Base-by-base conservation (phyloP, 257 asterid species). In the Solanum etuberosum region DNA sequence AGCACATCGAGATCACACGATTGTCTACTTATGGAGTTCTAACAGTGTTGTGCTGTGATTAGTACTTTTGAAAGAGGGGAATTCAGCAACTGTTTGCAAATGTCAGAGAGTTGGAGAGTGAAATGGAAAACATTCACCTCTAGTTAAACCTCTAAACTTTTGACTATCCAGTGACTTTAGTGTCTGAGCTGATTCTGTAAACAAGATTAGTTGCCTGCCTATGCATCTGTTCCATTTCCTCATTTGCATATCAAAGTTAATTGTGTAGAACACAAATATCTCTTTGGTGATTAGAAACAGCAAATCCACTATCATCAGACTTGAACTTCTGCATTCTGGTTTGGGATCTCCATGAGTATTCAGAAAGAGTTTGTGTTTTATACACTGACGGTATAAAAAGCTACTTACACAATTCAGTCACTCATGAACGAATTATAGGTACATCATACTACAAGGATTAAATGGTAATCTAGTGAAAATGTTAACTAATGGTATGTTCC, bases 21-120 rank as follows among this genome's bases (percentile, higher is more conserved):
- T 80, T 29, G 67, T 83, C 77, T 63, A 82, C 88, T 51, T 73
- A 20, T 92, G 90, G 90, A 88, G 91, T 93, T 85, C 87, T 74
- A 90, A 89, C 91, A 92, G 89, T 88, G 4, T 88, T 18, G 83
- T 87, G 78, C 85, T 37, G 31, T 73, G 87, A 83, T 16, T 87
- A 87, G 34, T 54, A 87, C 38, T 86, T 76, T 89, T 16, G 85
- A 77, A 88, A 65, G 77, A 88, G 86, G 76, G 84, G 27, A 85
- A 37, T 43, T 20, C 63, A 38, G 18, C 31, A 14, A 77, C 25
- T 77, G n/a, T 80, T 80, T 51, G 63, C 21, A 73, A 46, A 68
- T 89, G 91, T 29, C 90, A 91, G 86, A 90, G 89, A 87, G 89
- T 77, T 92, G 83, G 21, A 15, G 3, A 48, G 48, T 42, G 48